Percentiles rank a stretch among this genome's conserved stretches.
These are phyloP conservation scores for Teunomyces pallodes DNA, from an alignment of 805 yeast genomes.

Conservation along the genomic window DNA sequence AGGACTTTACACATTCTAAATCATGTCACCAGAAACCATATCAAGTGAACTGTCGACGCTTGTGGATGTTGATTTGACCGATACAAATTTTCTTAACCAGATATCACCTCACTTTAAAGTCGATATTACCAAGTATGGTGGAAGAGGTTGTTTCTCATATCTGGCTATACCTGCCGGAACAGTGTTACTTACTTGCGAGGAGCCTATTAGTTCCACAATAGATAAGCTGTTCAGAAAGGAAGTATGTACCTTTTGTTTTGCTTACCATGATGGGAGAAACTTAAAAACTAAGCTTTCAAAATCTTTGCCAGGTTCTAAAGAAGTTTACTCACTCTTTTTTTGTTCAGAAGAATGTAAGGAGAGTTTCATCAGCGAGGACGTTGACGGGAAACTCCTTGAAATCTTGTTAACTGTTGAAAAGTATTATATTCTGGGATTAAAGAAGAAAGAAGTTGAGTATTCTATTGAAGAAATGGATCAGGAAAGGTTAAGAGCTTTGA, in stretches of 20 bases:
- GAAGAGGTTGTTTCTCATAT: conserved; percentile 61
- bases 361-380: conserved; percentile 35
- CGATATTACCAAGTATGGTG: conserved; percentile 45
- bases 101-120: conserved; percentile 34
- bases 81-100: not conserved
- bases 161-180: conserved; percentile 40
- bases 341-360: conserved; percentile 48
- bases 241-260: conserved; percentile 55
- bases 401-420: conserved; percentile 38
- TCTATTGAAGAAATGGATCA: conserved; percentile 14
- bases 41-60: not conserved
- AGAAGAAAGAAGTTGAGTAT: conserved; percentile 18
- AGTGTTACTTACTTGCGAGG: conserved; percentile 33
- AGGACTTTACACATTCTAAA: not conserved
- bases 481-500: conserved; percentile 10
- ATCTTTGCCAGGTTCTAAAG: conserved; percentile 10
- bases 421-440: conserved; percentile 18
- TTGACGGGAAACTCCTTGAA: conserved; percentile 29
- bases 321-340: conserved; percentile 46
- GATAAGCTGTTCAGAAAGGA: conserved; percentile 58
- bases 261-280: conserved; percentile 45
- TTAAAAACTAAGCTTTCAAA: conserved; percentile 40
- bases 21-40: not conserved
- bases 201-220: conserved; percentile 49
- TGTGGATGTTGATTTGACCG: not conserved